Percentiles rank a stretch among this genome's conserved stretches.
phyloP scores from a whole-genome alignment of 1,284 basidiomycete species.

The Microbotryum lychnidis-dioicae region DNA sequence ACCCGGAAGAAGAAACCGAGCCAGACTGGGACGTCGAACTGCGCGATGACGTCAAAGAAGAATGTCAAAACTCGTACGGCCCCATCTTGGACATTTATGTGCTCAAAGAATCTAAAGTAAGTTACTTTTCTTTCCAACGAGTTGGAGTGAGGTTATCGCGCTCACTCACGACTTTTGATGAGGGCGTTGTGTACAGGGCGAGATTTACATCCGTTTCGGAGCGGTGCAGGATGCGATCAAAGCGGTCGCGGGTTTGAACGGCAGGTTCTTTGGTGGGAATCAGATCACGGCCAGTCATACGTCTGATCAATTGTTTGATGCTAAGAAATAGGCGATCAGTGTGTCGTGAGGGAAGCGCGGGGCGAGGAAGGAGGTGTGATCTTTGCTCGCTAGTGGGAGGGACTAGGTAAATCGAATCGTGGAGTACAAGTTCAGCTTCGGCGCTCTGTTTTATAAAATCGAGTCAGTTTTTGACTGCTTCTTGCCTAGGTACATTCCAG shows the following conservation, averaged over 20 bases:
- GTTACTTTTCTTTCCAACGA: conserved; percentile 30
- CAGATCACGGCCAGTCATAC: conserved; percentile 60
- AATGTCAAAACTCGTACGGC: conserved; percentile 84
- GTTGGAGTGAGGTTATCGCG: background rate
- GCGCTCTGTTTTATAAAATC: too few species aligned
- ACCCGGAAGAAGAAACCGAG: conserved; percentile 93
- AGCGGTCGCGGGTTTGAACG: conserved; percentile 80
- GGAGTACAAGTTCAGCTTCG: too few species aligned
- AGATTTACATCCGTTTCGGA: conserved; percentile 92
- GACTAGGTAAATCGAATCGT: too few species aligned
- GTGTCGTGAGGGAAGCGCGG: too few species aligned
- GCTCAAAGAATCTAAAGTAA: conserved; percentile 82
- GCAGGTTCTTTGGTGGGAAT: conserved; percentile 89
- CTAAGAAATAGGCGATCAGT: conserved; percentile 12
- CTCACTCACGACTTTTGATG: background rate
- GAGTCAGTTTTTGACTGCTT: too few species aligned
- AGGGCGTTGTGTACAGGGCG: conserved; percentile 54
- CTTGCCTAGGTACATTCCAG: too few species aligned
- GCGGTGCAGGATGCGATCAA: conserved; percentile 67
- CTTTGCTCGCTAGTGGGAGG: too few species aligned
- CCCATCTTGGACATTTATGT: conserved; percentile 78
- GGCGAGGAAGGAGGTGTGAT: too few species aligned
- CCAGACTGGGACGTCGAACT: conserved; percentile 94
- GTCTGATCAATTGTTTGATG: conserved; percentile 30
- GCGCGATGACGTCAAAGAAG: conserved; percentile 87